Evolutionary conservation across 257 asterid genomes (phyloP).

Genomic region (Przewalskia tangutica): DNA sequence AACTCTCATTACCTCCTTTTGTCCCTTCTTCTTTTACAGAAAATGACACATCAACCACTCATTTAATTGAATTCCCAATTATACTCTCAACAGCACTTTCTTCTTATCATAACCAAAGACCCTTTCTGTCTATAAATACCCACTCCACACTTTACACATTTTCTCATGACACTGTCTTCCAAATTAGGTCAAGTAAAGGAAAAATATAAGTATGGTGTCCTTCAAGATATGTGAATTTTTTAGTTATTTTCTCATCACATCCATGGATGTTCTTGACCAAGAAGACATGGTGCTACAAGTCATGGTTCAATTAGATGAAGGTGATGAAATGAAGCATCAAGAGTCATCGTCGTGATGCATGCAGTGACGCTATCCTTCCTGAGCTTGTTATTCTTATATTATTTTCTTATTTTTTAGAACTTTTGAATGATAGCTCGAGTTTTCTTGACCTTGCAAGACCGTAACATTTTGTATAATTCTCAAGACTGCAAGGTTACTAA

Average conservation of each 20-base stretch:
- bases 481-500: background rate
- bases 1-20: background rate
- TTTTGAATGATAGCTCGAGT: background rate
- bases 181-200: background rate
- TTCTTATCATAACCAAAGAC: background rate
- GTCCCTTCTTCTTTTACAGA: background rate
- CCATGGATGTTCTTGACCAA: background rate
- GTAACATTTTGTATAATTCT: background rate
- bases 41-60: constrained; percentile 1
- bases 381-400: background rate
- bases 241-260: background rate
- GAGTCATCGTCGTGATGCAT: background rate
- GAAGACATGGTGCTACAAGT: background rate
- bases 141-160: background rate
- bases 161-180: background rate
- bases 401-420: background rate
- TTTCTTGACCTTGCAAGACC: constrained; percentile 10
- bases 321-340: background rate
- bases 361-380: background rate
- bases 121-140: background rate
- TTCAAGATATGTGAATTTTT: background rate
- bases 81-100: background rate
- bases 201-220: background rate
- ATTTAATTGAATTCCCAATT: background rate
- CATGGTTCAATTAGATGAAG: background rate